phyloP scores from a whole-genome alignment of 2,329 filamentous ascomycete species.

The Phoma sp. region DNA sequence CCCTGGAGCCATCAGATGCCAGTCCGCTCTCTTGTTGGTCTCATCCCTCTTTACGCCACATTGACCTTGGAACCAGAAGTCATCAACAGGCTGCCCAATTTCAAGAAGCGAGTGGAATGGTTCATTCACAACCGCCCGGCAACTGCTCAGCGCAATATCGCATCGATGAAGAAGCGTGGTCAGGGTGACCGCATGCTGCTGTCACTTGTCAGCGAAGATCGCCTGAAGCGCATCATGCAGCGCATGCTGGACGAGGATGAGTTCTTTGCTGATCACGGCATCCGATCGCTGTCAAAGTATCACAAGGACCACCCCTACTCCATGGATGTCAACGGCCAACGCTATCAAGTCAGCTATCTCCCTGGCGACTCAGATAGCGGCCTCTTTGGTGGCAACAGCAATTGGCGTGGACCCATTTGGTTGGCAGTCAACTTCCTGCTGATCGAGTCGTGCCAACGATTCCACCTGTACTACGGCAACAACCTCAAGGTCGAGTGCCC shows the following conservation, averaged over 20 bases:
- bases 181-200: conserved; percentile 88
- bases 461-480: conserved; percentile 94
- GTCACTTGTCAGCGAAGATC: conserved; percentile 89
- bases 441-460: conserved; percentile 91
- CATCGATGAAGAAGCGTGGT: conserved; percentile 86
- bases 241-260: conserved; percentile 95
- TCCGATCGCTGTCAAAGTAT: conserved; percentile 88
- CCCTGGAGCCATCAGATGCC: conserved; percentile 93
- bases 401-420: conserved; percentile 96
- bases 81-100: conserved; percentile 86
- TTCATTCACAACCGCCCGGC: conserved; percentile 89
- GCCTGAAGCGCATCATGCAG: conserved; percentile 85
- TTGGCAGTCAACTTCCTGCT: conserved; percentile 94
- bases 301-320: conserved; percentile 89
- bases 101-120: conserved; percentile 93
- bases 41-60: conserved; percentile 92
- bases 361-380: conserved; percentile 96
- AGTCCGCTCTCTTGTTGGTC: conserved; percentile 86
- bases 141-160: conserved; percentile 90
- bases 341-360: conserved; percentile 86
- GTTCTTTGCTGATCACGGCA: conserved; percentile 88
- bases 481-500: conserved; percentile 90
- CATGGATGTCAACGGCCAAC: conserved; percentile 94
- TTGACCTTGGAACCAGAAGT: conserved; percentile 92
- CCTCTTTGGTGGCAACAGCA: conserved; percentile 95